A percentile compares a stretch with the other conserved stretches of the same genome.
These are phyloP conservation scores for Liquidambar formosana DNA, from an alignment of 164 flowering plant genomes.

Conservation along the genomic window DNA sequence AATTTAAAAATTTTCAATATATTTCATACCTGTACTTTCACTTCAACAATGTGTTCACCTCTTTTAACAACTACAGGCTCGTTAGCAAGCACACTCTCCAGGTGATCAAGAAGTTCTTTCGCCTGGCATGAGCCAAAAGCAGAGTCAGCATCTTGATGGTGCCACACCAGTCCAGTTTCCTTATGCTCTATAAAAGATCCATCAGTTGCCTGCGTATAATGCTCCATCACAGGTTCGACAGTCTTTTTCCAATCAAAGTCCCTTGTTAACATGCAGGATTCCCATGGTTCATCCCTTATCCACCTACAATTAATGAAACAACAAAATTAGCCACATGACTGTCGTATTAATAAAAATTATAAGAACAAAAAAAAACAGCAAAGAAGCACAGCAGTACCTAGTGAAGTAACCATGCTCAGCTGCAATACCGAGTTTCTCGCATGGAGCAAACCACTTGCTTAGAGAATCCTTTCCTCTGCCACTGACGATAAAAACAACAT, in stretches of 20 bases:
- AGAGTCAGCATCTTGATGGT: constrained; percentile 39
- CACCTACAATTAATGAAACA: constrained; percentile 24
- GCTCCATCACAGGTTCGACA: constrained; percentile 43
- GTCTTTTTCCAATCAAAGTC: constrained; percentile 41
- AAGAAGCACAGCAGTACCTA: too few species aligned
- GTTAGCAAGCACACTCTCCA: constrained; percentile 48
- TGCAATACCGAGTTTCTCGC: constrained; percentile 40
- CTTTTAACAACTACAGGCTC: constrained; percentile 48
- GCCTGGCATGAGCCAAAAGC: constrained; percentile 41
- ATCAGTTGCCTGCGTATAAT: constrained; percentile 46
- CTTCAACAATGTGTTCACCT: constrained; percentile 46
- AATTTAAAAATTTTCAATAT: too few species aligned
- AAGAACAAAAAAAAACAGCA: not conserved
- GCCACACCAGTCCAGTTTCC: constrained; percentile 49
- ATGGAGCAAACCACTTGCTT: constrained; percentile 36
- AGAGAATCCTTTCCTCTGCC: constrained; percentile 41
- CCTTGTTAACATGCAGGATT: constrained; percentile 6
- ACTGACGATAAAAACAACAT: constrained; percentile 47
- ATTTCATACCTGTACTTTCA: constrained; percentile 41
- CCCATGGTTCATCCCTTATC: constrained; percentile 33
- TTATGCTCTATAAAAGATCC: constrained; percentile 46
- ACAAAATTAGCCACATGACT: not conserved
- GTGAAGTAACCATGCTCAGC: constrained; percentile 53
- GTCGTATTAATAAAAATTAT: too few species aligned
- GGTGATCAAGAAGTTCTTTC: constrained; percentile 43